Percentiles rank a stretch among this genome's conserved stretches.
Conservation (phyloP, 208 protist species). For the Angomonas deanei region DNA sequence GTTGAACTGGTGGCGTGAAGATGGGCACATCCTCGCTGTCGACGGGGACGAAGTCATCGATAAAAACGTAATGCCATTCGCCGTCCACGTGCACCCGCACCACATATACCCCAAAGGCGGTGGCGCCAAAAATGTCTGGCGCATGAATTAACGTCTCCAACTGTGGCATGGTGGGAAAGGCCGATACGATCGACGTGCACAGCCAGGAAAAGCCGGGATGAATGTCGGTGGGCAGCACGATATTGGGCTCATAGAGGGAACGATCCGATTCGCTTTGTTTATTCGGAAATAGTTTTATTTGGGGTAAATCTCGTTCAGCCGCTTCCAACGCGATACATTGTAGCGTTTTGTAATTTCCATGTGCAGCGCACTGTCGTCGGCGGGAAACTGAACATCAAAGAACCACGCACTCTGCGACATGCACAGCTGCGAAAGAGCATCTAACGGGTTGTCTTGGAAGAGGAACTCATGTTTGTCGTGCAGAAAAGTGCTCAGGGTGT, state of each 20-base stretch:
- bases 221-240: background rate
- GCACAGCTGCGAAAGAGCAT: conserved; percentile 34
- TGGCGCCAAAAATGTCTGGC: background rate
- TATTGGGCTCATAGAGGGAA: background rate
- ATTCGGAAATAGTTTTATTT: conserved; percentile 40
- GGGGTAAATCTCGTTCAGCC: conserved; percentile 54
- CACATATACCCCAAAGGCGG: conserved; percentile 35
- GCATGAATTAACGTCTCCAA: conserved; percentile 2
- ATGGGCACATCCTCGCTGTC: conserved; percentile 49
- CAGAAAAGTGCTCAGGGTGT: conserved; percentile 21
- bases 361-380: conserved; percentile 37
- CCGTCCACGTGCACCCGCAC: conserved; percentile 73
- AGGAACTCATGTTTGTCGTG: conserved; percentile 36
- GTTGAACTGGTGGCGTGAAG: conserved; percentile 50
- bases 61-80: conserved; percentile 77
- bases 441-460: conserved; percentile 66
- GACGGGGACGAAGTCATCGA: conserved; percentile 85
- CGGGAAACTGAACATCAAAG: conserved; percentile 67
- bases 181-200: conserved; percentile 64
- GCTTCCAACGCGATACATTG: conserved; percentile 48
- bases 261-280: background rate
- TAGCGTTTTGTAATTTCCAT: conserved; percentile 32
- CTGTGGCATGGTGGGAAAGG: conserved; percentile 27
- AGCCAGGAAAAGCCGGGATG: background rate
- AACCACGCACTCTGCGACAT: conserved; percentile 39